phyloP scores from a whole-genome alignment of 768 basidiomycete genomes.

The Auriscalpium orientale region DNA sequence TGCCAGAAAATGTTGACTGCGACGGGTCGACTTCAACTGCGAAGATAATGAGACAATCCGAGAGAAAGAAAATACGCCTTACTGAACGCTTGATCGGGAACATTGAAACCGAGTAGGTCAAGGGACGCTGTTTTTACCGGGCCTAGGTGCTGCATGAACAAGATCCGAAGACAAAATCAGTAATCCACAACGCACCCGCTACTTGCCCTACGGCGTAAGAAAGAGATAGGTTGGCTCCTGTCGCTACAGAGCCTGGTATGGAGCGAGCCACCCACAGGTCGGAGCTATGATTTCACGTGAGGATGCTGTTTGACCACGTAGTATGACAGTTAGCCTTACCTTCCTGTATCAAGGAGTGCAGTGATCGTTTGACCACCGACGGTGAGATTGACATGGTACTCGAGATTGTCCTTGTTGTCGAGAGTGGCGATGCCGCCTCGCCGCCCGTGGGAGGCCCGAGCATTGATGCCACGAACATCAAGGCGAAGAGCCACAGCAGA shows the following conservation, averaged over 20 bases:
- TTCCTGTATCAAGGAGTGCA: conserved; percentile 39
- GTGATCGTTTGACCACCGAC: conserved; percentile 26
- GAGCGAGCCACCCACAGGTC: conserved; percentile 52
- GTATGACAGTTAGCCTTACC: conserved; percentile 20
- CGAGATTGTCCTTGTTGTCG: conserved; percentile 24
- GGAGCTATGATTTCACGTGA: conserved; percentile 31
- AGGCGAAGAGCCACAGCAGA: no score
- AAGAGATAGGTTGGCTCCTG: conserved; percentile 33
- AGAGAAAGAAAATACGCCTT: no score
- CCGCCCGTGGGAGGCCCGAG: conserved; percentile 1
- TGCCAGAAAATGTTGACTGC: no score
- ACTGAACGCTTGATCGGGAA: conserved; percentile 41
- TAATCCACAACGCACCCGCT: conserved; percentile 21
- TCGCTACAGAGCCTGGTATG: conserved; percentile 32
- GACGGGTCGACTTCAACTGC: no score
- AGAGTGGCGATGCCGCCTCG: conserved; percentile 23
- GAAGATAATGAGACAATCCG: no score
- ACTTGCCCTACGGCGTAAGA: conserved; percentile 44
- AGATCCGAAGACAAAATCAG: neutral
- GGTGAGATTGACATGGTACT: conserved; percentile 32
- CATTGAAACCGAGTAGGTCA: conserved; percentile 36
- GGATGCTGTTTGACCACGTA: no score
- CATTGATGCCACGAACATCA: no score
- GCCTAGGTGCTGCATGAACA: conserved; percentile 19
- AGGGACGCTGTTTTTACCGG: conserved; percentile 36